Evolutionary conservation across 495 filamentous ascomycete species (phyloP).

Genomic region (Aspergillus cavernicola): DNA sequence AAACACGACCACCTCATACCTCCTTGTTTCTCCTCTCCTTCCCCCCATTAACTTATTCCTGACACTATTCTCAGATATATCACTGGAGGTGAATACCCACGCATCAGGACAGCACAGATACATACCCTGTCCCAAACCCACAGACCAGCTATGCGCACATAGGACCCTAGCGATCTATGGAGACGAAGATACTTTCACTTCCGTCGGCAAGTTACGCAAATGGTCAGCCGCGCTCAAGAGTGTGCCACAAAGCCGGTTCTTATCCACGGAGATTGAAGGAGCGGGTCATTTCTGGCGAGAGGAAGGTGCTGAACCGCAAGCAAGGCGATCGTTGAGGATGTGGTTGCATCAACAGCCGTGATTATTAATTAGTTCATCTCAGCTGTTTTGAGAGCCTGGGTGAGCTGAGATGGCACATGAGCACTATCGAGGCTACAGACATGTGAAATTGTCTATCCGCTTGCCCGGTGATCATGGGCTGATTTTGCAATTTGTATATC

Average conservation of each 20-base stretch:
- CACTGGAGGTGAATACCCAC: slow-evolving; percentile 25
- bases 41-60: slow-evolving; percentile 56
- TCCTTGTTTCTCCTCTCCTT: slow-evolving; percentile 78
- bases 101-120: slow-evolving; percentile 22
- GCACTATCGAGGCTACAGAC: background rate
- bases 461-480: background rate
- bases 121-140: slow-evolving; percentile 35
- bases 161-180: slow-evolving; percentile 74
- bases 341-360: slow-evolving; percentile 38
- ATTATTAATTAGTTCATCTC: too few species aligned
- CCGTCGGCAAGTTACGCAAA: slow-evolving; percentile 57
- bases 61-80: slow-evolving; percentile 48
- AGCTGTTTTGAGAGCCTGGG: background rate
- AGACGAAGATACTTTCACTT: slow-evolving; percentile 72
- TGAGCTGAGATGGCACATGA: background rate
- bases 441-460: slow-evolving; percentile 1
- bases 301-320: slow-evolving; percentile 50
- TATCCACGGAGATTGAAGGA: slow-evolving; percentile 54
- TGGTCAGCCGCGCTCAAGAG: slow-evolving; percentile 63
- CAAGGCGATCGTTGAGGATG: slow-evolving; percentile 44
- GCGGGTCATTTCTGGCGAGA: slow-evolving; percentile 88
- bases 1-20: slow-evolving; percentile 52
- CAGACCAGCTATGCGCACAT: slow-evolving; percentile 53
- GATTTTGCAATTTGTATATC: too few species aligned
- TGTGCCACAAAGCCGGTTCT: slow-evolving; percentile 40